These are phyloP conservation scores for Aurinia saxatilis DNA, from an alignment of 345 rosid genomes.

Conservation along the genomic window DNA sequence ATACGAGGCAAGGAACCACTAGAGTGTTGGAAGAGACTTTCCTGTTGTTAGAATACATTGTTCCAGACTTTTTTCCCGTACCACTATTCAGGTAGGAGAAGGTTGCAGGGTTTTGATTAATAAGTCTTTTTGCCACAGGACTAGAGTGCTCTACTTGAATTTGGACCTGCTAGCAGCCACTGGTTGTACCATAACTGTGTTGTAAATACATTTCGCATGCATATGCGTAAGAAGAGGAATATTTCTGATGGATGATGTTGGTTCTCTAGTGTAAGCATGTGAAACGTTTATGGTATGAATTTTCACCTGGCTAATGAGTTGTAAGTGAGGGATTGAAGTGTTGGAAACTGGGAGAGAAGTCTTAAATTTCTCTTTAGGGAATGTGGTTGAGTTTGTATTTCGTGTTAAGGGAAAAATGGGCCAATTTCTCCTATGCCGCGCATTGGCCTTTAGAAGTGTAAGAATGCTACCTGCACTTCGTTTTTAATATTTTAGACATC, in stretches of 20 bases:
- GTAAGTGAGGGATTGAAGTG: neutral
- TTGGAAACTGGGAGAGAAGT: neutral
- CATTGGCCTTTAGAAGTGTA: too few species aligned
- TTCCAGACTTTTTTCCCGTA: neutral
- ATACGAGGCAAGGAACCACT: too few species aligned
- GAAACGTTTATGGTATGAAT: neutral
- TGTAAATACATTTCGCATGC: too few species aligned
- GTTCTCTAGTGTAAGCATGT: slow-evolving; percentile 3
- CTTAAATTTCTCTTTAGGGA: neutral
- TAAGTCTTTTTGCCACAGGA: neutral
- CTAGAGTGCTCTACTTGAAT: neutral
- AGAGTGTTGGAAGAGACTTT: too few species aligned
- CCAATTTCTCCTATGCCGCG: too few species aligned
- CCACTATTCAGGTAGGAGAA: neutral
- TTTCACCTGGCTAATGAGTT: neutral
- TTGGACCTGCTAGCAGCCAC: neutral
- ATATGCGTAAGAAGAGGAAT: neutral
- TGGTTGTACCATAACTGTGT: neutral
- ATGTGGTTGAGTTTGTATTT: neutral
- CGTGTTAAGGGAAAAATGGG: too few species aligned
- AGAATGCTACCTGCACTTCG: too few species aligned
- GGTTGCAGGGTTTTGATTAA: slow-evolving; percentile 1
- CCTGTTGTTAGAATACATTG: neutral
- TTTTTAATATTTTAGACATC: too few species aligned
- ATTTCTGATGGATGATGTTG: neutral